Conservation (phyloP, 352 stramenopile species). For the Phytophthora sp. region DNA sequence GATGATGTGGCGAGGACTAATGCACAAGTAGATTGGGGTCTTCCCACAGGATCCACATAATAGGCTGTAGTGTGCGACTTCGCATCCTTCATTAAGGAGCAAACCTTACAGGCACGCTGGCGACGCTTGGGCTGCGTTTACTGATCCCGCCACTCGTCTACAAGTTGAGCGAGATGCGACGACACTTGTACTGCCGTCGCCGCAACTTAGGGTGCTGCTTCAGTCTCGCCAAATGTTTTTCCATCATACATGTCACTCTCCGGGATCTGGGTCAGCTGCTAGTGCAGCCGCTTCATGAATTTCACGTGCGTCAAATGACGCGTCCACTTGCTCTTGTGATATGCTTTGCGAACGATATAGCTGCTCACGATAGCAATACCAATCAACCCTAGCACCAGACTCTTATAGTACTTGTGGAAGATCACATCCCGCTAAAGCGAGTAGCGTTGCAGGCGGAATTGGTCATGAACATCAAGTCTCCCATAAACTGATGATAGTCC, state of each 20-base stretch:
- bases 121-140: background rate
- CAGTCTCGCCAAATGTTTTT: conserved; percentile 16
- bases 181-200: background rate
- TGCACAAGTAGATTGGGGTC: background rate
- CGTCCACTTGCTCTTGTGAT: conserved; percentile 11
- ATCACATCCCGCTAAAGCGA: conserved; percentile 7
- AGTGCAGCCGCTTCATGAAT: conserved; percentile 19
- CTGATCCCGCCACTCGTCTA: background rate
- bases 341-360: conserved; percentile 28
- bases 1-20: background rate
- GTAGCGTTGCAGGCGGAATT: conserved; percentile 25
- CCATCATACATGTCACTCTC: conserved; percentile 18
- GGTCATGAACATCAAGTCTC: conserved; percentile 4
- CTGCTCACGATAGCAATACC: conserved; percentile 30
- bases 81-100: background rate
- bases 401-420: conserved; percentile 35
- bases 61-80: background rate
- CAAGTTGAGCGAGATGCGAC: background rate
- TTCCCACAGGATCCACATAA: background rate
- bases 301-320: conserved; percentile 19
- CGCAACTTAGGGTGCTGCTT: background rate
- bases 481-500: conserved; percentile 28
- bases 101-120: background rate
- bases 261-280: conserved; percentile 1
- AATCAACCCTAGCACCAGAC: conserved; percentile 20